These are phyloP conservation scores for Scedosporium apiospermum DNA, from an alignment of 2,329 filamentous ascomycete genomes.

Conservation along the genomic window DNA sequence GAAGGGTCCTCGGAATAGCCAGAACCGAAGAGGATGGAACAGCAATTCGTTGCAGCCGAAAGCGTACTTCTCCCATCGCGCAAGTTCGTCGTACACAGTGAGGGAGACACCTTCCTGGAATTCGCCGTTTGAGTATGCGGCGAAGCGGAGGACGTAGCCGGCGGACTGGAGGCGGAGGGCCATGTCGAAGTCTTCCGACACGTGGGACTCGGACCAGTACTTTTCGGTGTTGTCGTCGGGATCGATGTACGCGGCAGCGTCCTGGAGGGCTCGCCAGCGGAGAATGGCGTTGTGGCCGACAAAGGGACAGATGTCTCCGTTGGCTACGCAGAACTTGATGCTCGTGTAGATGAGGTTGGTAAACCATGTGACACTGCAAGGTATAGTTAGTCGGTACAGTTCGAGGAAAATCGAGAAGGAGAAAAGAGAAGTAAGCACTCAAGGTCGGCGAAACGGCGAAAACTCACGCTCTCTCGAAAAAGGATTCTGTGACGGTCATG, in stretches of 20 bases:
- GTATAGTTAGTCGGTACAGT: slow-evolving; percentile 19
- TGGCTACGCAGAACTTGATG: slow-evolving; percentile 60
- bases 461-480: slow-evolving; percentile 52
- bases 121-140: slow-evolving; percentile 56
- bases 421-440: not conserved
- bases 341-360: slow-evolving; percentile 69
- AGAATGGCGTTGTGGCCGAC: slow-evolving; percentile 72
- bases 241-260: slow-evolving; percentile 21
- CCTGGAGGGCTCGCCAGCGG: slow-evolving; percentile 45
- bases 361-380: slow-evolving; percentile 60
- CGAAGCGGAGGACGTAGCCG: slow-evolving; percentile 60
- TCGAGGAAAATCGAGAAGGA: not conserved
- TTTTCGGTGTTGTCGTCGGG: slow-evolving; percentile 52
- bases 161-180: slow-evolving; percentile 59
- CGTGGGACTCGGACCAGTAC: slow-evolving; percentile 67
- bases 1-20: slow-evolving; percentile 53
- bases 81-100: slow-evolving; percentile 63
- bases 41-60: slow-evolving; percentile 64
- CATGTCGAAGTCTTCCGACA: slow-evolving; percentile 73
- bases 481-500: slow-evolving; percentile 64
- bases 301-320: slow-evolving; percentile 64
- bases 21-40: slow-evolving; percentile 56
- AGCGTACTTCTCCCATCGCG: slow-evolving; percentile 65
- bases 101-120: slow-evolving; percentile 68
- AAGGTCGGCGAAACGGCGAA: too few relatives aligned